Evolutionary conservation across 2,329 filamentous ascomycete species (phyloP).

Genomic region (Alternaria triticina): DNA sequence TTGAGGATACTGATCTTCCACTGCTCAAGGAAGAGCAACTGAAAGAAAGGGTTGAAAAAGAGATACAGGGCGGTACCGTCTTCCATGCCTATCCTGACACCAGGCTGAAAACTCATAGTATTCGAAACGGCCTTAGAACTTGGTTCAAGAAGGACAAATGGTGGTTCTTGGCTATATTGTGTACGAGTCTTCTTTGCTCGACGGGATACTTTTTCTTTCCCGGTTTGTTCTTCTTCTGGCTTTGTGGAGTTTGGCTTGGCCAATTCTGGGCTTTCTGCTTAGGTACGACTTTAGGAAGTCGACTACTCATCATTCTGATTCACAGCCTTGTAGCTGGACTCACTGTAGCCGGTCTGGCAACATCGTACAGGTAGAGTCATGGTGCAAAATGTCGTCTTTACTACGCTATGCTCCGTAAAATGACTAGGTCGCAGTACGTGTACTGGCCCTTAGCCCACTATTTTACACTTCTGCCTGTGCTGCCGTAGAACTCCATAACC

Average conservation of each 20-base stretch:
- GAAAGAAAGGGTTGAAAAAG: not conserved
- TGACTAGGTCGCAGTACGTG: not conserved
- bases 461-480: slow-evolving; percentile 16
- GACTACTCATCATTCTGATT: not conserved
- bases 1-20: not conserved
- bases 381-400: not conserved
- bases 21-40: accelerated
- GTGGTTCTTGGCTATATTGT: not conserved
- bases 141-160: not conserved
- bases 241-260: not conserved
- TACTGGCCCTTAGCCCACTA: slow-evolving; percentile 6
- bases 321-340: not conserved
- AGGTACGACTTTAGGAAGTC: not conserved
- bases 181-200: not conserved
- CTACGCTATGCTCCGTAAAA: not conserved
- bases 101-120: not conserved
- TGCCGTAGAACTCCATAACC: slow-evolving; percentile 17
- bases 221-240: not conserved
- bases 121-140: not conserved
- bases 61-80: not conserved
- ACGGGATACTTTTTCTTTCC: too few relatives aligned
- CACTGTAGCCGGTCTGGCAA: not conserved
- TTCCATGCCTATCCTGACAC: not conserved
- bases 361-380: not conserved
- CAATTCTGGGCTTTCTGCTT: not conserved